phyloP scores from a whole-genome alignment of 2,329 filamentous ascomycete species.

The Sporothrix schenckii region DNA sequence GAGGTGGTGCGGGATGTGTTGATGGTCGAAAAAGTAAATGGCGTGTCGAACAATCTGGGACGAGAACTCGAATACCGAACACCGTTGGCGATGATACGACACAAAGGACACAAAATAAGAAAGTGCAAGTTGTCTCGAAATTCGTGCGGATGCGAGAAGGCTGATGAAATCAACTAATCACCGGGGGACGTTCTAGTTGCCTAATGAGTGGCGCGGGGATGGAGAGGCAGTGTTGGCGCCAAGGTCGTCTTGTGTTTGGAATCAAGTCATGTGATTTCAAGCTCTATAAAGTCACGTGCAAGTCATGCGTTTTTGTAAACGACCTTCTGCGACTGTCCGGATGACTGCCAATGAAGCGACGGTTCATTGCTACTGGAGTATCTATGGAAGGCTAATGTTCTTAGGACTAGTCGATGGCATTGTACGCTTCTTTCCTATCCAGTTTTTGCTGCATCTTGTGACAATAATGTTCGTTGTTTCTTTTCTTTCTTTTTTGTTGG shows the following conservation, averaged over 20 bases:
- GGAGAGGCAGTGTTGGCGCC: conserved; percentile 21
- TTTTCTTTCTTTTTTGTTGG: neutral
- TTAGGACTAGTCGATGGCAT: neutral
- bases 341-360: too few species aligned
- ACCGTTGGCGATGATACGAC: neutral
- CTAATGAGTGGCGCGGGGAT: conserved; percentile 30
- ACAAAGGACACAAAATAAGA: neutral
- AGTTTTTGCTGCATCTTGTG: neutral
- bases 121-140: conserved; percentile 8
- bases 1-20: neutral
- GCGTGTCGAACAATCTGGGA: neutral
- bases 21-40: neutral
- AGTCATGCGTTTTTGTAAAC: too few species aligned
- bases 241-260: conserved; percentile 12
- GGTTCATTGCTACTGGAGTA: neutral
- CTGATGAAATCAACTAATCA: conserved; percentile 19
- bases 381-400: too few species aligned
- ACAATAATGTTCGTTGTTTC: neutral
- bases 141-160: neutral
- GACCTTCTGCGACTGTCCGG: too few species aligned
- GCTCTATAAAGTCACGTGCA: neutral
- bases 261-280: conserved; percentile 14
- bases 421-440: neutral
- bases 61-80: neutral
- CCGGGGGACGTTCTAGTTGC: conserved; percentile 18